These are phyloP conservation scores for Rozella allomycis DNA, from an alignment of 371 early-diverging fungal genomes.

Conservation along the genomic window DNA sequence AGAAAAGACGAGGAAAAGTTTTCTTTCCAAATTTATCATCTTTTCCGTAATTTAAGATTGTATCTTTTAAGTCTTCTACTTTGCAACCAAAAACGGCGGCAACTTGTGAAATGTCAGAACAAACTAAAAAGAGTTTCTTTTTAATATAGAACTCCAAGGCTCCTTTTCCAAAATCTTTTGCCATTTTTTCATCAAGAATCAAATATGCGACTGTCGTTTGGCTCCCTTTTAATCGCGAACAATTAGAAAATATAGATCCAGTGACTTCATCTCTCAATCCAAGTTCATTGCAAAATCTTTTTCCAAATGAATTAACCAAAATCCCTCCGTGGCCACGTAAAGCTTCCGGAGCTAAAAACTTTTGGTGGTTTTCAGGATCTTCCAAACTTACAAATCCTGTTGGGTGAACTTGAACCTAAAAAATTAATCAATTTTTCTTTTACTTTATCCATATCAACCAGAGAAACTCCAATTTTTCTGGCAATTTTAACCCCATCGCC, in stretches of 20 bases:
- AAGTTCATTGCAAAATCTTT: conserved; percentile 83
- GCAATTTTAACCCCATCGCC: conserved; percentile 89
- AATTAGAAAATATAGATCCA: conserved; percentile 21
- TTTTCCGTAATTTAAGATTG: too few species aligned
- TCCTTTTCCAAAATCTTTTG: conserved; percentile 60
- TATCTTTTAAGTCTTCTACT: too few species aligned
- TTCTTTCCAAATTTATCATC: background rate
- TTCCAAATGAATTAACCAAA: conserved; percentile 50
- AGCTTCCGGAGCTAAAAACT: conserved; percentile 84
- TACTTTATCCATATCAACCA: conserved; percentile 68
- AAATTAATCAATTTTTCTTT: conserved; percentile 2
- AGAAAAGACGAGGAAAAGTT: background rate
- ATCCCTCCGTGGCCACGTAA: conserved; percentile 88
- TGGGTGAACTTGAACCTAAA: conserved; percentile 81
- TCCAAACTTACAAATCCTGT: conserved; percentile 80
- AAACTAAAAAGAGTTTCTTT: conserved; percentile 51
- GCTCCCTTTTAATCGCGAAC: too few species aligned
- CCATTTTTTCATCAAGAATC: too few species aligned
- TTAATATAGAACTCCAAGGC: conserved; percentile 43
- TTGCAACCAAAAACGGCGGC: too few species aligned
- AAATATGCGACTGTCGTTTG: too few species aligned
- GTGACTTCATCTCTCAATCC: conserved; percentile 69
- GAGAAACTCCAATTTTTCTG: conserved; percentile 49
- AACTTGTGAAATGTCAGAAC: too few species aligned
- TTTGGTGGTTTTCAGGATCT: conserved; percentile 64